phyloP scores from a whole-genome alignment of 2,329 filamentous ascomycete genomes.

The Aphanocladium album region DNA sequence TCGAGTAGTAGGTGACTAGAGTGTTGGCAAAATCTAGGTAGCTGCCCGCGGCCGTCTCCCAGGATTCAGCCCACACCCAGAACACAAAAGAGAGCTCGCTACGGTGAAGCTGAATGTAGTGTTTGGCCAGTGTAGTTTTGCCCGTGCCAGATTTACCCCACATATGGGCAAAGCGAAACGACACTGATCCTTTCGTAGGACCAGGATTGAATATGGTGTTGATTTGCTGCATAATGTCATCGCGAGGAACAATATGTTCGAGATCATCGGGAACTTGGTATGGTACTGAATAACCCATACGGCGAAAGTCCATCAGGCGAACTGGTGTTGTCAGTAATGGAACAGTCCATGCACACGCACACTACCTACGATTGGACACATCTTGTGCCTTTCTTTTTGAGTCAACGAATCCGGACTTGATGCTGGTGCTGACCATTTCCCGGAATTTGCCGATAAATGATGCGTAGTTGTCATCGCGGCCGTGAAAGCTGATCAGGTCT shows the following conservation, averaged over 20 bases:
- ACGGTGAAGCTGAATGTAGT: slow-evolving; percentile 20
- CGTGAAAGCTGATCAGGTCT: slow-evolving; percentile 21
- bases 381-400: slow-evolving; percentile 2
- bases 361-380: neutral
- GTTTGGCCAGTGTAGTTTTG: slow-evolving; percentile 22
- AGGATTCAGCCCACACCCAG: slow-evolving; percentile 23
- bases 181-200: slow-evolving; percentile 13
- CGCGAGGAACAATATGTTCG: slow-evolving; percentile 15
- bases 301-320: neutral
- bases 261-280: slow-evolving; percentile 5
- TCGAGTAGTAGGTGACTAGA: slow-evolving; percentile 20
- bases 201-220: slow-evolving; percentile 15
- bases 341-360: neutral
- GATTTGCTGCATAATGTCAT: slow-evolving; percentile 17
- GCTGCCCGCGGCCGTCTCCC: slow-evolving; percentile 23
- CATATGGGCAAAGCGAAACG: slow-evolving; percentile 19
- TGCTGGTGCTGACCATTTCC: slow-evolving; percentile 18
- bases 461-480: slow-evolving; percentile 22
- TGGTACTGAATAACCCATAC: neutral
- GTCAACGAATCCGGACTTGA: slow-evolving; percentile 16
- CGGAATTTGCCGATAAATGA: slow-evolving; percentile 20
- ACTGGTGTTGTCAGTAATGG: neutral
- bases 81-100: slow-evolving; percentile 21
- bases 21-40: slow-evolving; percentile 22
- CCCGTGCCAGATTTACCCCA: slow-evolving; percentile 20